Evolutionary conservation across 768 basidiomycete species (phyloP).

Genomic region (Lactarius hatsudake): DNA sequence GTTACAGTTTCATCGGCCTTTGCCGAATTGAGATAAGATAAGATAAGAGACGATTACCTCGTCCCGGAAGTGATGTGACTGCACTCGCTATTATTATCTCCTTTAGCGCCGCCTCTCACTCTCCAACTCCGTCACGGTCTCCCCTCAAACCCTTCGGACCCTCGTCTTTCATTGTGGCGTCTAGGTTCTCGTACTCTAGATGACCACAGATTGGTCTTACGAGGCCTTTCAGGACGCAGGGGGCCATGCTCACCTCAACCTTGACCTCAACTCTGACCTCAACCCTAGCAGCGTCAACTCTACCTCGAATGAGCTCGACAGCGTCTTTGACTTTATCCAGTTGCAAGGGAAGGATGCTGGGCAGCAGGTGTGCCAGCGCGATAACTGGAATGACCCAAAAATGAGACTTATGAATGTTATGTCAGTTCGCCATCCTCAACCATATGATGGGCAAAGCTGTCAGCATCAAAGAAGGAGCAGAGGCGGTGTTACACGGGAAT

Average conservation of each 20-base stretch:
- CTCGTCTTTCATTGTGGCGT: neutral
- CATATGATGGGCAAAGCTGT: conserved; percentile 27
- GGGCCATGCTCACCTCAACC: neutral
- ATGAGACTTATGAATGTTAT: neutral
- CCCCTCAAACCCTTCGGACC: neutral
- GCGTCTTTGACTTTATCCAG: conserved; percentile 21
- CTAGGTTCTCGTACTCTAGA: conserved; percentile 3
- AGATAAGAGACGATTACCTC: neutral
- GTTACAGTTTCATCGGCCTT: conserved; percentile 14
- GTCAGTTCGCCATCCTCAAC: conserved; percentile 21
- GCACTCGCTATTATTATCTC: neutral
- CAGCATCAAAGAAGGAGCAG: conserved; percentile 28
- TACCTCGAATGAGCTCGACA: conserved; percentile 10
- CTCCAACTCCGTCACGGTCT: neutral
- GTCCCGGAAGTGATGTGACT: neutral
- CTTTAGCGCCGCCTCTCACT: neutral
- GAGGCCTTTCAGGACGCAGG: conserved; percentile 20
- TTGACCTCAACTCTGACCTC: neutral
- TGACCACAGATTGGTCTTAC: conserved; percentile 13
- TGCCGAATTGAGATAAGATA: conserved; percentile 14
- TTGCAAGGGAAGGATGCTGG: conserved; percentile 26
- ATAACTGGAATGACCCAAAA: neutral
- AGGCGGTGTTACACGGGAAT: conserved; percentile 20
- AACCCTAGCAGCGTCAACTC: neutral
- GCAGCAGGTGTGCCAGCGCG: conserved; percentile 17